These are phyloP conservation scores for Ceratocystis colombiana DNA, from an alignment of 2,329 filamentous ascomycete genomes.

Conservation along the genomic window DNA sequence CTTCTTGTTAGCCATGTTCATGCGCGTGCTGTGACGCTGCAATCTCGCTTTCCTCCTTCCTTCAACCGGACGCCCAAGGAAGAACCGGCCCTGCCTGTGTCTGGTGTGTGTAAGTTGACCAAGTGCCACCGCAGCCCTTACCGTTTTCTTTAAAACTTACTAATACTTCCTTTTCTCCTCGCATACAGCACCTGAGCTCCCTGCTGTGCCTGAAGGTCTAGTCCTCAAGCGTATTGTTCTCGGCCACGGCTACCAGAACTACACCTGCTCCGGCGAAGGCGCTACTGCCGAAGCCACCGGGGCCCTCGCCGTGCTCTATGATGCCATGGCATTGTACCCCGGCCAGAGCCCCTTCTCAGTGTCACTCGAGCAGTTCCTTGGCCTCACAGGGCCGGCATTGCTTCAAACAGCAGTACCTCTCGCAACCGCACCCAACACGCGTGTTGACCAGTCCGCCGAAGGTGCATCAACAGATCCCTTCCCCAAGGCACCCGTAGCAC, in stretches of 20 bases:
- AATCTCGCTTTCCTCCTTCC: neutral
- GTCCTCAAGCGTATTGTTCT: constrained; percentile 47
- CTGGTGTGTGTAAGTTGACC: constrained; percentile 17
- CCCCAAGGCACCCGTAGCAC: constrained; percentile 35
- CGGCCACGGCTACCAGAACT: constrained; percentile 59
- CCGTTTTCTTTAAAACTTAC: neutral
- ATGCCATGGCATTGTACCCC: constrained; percentile 45
- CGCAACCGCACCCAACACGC: constrained; percentile 34
- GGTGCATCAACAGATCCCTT: constrained; percentile 40
- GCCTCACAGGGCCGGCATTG: constrained; percentile 37
- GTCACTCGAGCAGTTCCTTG: constrained; percentile 28
- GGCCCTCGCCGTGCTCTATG: constrained; percentile 52
- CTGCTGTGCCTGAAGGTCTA: constrained; percentile 34
- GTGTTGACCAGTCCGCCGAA: constrained; percentile 31
- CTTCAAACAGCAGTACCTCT: constrained; percentile 39
- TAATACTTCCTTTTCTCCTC: constrained; percentile 19
- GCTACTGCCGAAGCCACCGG: constrained; percentile 28
- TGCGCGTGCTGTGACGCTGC: neutral
- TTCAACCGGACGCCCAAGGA: neutral
- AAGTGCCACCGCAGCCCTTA: neutral
- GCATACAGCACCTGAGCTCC: constrained; percentile 34
- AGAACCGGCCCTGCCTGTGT: neutral
- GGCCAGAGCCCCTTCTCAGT: constrained; percentile 36
- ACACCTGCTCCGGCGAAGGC: constrained; percentile 30
- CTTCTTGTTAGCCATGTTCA: neutral